Evolutionary conservation across 2,329 filamentous ascomycete genomes (phyloP).

Genomic region (Rhinocladiella similis): DNA sequence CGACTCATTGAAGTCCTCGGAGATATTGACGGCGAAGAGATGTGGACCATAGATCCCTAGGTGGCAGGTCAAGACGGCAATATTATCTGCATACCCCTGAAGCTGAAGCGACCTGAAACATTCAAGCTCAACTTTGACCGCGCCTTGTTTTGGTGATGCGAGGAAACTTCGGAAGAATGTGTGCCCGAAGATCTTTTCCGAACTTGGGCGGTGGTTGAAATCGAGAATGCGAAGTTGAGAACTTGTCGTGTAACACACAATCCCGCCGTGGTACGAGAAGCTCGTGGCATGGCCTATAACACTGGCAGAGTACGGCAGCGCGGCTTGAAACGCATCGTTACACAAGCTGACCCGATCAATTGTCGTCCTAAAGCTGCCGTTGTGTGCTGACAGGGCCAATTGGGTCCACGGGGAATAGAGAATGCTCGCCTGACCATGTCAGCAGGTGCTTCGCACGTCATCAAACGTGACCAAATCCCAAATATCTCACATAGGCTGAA

Average conservation of each 20-base stretch:
- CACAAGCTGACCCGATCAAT: conserved; percentile 59
- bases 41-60: conserved; percentile 46
- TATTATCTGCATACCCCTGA: conserved; percentile 57
- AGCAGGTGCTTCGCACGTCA: conserved; percentile 14
- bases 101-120: conserved; percentile 43
- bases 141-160: neutral
- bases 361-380: conserved; percentile 49
- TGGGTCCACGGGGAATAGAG: conserved; percentile 36
- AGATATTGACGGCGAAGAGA: conserved; percentile 55
- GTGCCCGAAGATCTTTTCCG: conserved; percentile 60
- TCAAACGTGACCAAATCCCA: neutral
- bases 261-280: conserved; percentile 64
- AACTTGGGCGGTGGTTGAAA: conserved; percentile 49
- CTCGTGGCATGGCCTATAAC: conserved; percentile 60
- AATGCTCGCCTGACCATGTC: conserved; percentile 37
- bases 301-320: conserved; percentile 62
- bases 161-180: conserved; percentile 39
- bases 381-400: conserved; percentile 45
- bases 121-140: conserved; percentile 24
- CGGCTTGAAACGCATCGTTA: conserved; percentile 55
- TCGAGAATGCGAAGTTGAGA: conserved; percentile 59
- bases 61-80: conserved; percentile 60
- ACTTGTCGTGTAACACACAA: conserved; percentile 63
- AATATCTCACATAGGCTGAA: conserved; percentile 56
- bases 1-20: conserved; percentile 6